Base-by-base conservation (phyloP, 75 land plant species). In the Cryptomeria japonica region DNA sequence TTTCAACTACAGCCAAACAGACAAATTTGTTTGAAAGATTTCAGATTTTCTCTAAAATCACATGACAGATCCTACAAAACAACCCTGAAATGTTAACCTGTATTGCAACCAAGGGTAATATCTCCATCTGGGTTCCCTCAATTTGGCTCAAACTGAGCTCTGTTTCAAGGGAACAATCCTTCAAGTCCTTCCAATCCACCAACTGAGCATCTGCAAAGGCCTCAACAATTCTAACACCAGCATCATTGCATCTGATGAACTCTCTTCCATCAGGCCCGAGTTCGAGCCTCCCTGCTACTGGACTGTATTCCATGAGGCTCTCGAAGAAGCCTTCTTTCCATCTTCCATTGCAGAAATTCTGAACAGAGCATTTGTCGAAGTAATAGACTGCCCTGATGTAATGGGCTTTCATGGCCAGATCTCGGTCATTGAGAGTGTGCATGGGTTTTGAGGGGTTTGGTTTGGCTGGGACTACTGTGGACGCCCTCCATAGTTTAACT, bases 341-440 rank as follows among this genome's bases (percentile, higher is more conserved):
- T 31, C 3, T 32, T 9, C 2, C 8, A 31, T 55, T 68, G 64
- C 75, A 75, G 0, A 90, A 36, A 22, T 85, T 86, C 15, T 91
- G 84, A 3, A 86, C 53, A 12, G 89, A 75, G 39, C 79, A 86
- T n/a, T 82, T 56, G 0, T 79, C 37, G 78, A 92, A 96, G 90
- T 90, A 92, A 87, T 93, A 96, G 1, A 93, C 91, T 2, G 61
- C 88, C 55, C 83, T 79, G 3, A 93, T 22, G 91, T 93, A 92
- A 82, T 96, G 94, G 3, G 92, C 91, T 90, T 92, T 93, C 94
- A 96, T 93, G 91, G 92, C 91, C 51, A 92, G 84, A 87, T 96
- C 97, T 78, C 91, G 36, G 84, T 68, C 36, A 46, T 70, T 85
- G 0, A 92, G 93, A 75, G 87, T 87, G 80, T 90, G 87, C 46